These are phyloP conservation scores for Hemileia vastatrix DNA, from an alignment of 1,284 basidiomycete species.

Conservation along the genomic window DNA sequence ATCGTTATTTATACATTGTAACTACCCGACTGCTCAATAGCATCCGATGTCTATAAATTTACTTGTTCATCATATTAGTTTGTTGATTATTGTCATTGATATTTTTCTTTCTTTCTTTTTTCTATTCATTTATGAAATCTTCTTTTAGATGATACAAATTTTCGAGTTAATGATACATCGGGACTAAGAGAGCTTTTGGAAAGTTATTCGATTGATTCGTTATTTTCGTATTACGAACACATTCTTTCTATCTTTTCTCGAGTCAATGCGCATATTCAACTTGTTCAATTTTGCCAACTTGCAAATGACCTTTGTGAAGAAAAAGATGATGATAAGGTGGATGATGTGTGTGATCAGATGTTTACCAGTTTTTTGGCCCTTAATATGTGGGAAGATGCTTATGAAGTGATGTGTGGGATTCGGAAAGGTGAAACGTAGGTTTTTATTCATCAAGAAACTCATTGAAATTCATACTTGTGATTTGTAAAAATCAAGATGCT, in stretches of 20 bases:
- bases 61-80: too few relatives aligned
- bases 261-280: slow-evolving; percentile 13
- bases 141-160: slow-evolving; percentile 16
- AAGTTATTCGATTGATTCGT: too few relatives aligned
- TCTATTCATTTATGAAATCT: background rate
- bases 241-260: slow-evolving; percentile 4
- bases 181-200: slow-evolving; percentile 6
- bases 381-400: slow-evolving; percentile 17
- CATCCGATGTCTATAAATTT: too few relatives aligned
- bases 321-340: background rate
- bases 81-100: background rate
- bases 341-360: slow-evolving; percentile 6
- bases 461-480: background rate
- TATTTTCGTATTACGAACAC: too few relatives aligned
- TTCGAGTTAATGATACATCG: slow-evolving; percentile 19
- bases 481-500: background rate
- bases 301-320: background rate
- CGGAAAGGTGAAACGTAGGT: slow-evolving; percentile 11
- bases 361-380: slow-evolving; percentile 12
- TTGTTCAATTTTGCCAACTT: slow-evolving; percentile 17
- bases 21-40: too few relatives aligned
- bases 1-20: too few relatives aligned
- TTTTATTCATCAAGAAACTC: background rate
- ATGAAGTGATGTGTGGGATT: slow-evolving; percentile 9
- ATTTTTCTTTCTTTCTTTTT: background rate